Percentiles rank a stretch among this genome's conserved stretches.
phyloP scores from a whole-genome alignment of 345 rosid genomes.

The Nasturtium officinale region DNA sequence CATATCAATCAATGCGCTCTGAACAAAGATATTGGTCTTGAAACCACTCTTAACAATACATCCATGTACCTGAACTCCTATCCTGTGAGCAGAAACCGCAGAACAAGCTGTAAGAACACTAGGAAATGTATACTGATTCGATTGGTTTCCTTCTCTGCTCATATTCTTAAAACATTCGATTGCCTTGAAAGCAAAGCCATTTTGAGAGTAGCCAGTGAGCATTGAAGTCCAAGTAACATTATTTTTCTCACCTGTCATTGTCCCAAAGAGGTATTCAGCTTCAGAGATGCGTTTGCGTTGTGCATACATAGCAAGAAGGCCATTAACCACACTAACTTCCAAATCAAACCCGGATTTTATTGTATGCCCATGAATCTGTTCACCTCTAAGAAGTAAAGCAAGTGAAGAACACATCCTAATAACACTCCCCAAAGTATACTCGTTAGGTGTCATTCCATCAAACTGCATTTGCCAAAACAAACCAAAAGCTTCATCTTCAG shows the following conservation, averaged over 20 bases:
- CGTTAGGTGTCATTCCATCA: constrained; percentile 57
- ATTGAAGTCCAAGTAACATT: constrained; percentile 87
- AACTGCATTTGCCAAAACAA: constrained; percentile 72
- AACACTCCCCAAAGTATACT: constrained; percentile 72
- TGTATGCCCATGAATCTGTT: constrained; percentile 71
- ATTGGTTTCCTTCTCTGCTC: constrained; percentile 56
- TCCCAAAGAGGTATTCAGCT: constrained; percentile 68
- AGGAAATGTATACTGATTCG: constrained; percentile 84
- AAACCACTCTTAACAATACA: constrained; percentile 71
- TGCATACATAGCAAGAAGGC: constrained; percentile 82
- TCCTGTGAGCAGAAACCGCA: constrained; percentile 47
- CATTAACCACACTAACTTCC: constrained; percentile 66
- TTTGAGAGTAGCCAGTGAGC: constrained; percentile 73
- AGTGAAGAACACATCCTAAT: constrained; percentile 59
- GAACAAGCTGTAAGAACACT: constrained; percentile 76
- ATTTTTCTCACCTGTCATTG: constrained; percentile 48
- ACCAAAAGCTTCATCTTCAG: constrained; percentile 58
- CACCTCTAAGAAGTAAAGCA: constrained; percentile 58
- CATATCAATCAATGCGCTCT: constrained; percentile 81
- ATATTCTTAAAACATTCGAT: constrained; percentile 63
- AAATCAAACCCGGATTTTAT: constrained; percentile 56
- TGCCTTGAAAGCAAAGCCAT: constrained; percentile 61
- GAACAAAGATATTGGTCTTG: constrained; percentile 65
- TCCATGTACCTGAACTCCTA: constrained; percentile 78
- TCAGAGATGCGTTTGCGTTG: constrained; percentile 64